Percentiles rank a stretch among this genome's conserved stretches.
phyloP scores from a whole-genome alignment of 768 basidiomycete genomes.

The Paxillus ammoniavirescens region DNA sequence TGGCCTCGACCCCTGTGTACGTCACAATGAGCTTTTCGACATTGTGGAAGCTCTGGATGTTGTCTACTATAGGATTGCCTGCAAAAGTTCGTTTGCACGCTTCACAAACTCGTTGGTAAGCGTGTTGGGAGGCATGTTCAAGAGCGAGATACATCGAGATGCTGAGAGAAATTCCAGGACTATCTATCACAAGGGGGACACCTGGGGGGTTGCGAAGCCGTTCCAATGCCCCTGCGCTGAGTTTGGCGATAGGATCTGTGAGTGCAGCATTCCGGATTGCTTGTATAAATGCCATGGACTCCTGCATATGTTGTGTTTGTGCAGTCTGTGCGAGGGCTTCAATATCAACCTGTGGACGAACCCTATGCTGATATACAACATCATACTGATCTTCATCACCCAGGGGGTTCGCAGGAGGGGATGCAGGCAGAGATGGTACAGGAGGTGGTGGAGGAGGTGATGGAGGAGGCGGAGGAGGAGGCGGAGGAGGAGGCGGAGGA shows the following conservation, averaged over 20 bases:
- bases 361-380: no score
- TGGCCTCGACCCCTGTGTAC: background rate
- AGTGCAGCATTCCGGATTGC: no score
- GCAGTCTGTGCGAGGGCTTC: no score
- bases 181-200: background rate
- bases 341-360: no score
- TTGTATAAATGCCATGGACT: no score
- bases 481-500: no score
- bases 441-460: no score
- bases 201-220: background rate
- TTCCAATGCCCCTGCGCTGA: background rate
- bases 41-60: constrained; percentile 12
- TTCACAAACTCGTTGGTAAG: constrained; percentile 3
- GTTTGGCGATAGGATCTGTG: background rate
- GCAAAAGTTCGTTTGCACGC: background rate
- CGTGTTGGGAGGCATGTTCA: constrained; percentile 2
- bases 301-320: no score
- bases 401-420: no score
- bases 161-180: background rate
- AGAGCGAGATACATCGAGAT: constrained; percentile 4
- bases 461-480: no score
- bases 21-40: constrained; percentile 2
- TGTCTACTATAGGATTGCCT: constrained; percentile 1
- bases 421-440: no score
- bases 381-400: no score